phyloP scores from a whole-genome alignment of 1,284 basidiomycete genomes.

The Phellopilus nigrolimitatus region DNA sequence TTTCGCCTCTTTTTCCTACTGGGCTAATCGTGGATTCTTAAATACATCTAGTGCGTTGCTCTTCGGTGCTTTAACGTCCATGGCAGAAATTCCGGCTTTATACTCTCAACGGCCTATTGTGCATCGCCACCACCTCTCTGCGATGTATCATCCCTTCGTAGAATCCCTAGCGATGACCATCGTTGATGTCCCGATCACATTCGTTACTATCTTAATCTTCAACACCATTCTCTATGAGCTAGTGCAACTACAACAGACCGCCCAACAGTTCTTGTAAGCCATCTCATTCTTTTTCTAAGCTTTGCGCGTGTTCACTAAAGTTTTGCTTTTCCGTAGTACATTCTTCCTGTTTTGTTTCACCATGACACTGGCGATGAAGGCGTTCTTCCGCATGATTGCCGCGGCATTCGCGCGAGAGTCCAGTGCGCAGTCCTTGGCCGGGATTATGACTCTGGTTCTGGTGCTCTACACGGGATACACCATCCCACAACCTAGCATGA shows the following conservation, averaged over 20 bases:
- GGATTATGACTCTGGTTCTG: slow-evolving; percentile 43
- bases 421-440: slow-evolving; percentile 45
- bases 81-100: slow-evolving; percentile 73
- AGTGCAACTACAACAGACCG: slow-evolving; percentile 48
- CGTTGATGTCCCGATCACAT: slow-evolving; percentile 65
- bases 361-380: slow-evolving; percentile 46
- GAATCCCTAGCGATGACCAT: slow-evolving; percentile 65
- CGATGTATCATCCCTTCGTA: slow-evolving; percentile 63
- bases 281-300: slow-evolving; percentile 3
- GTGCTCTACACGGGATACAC: slow-evolving; percentile 43
- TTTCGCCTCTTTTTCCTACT: too few relatives aligned
- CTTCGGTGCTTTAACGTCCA: slow-evolving; percentile 47
- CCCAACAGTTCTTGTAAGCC: slow-evolving; percentile 55
- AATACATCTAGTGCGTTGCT: slow-evolving; percentile 40
- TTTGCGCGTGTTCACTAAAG: not conserved
- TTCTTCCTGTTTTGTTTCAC: slow-evolving; percentile 44
- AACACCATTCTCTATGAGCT: slow-evolving; percentile 61
- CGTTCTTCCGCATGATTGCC: slow-evolving; percentile 48
- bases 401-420: slow-evolving; percentile 40
- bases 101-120: slow-evolving; percentile 73
- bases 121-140: slow-evolving; percentile 51
- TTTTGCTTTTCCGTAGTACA: slow-evolving; percentile 29
- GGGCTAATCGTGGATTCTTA: not conserved
- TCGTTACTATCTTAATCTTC: slow-evolving; percentile 47
- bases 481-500: slow-evolving; percentile 28